Conservation (phyloP, 495 filamentous ascomycete genomes). For the Penicillium tannophilum region DNA sequence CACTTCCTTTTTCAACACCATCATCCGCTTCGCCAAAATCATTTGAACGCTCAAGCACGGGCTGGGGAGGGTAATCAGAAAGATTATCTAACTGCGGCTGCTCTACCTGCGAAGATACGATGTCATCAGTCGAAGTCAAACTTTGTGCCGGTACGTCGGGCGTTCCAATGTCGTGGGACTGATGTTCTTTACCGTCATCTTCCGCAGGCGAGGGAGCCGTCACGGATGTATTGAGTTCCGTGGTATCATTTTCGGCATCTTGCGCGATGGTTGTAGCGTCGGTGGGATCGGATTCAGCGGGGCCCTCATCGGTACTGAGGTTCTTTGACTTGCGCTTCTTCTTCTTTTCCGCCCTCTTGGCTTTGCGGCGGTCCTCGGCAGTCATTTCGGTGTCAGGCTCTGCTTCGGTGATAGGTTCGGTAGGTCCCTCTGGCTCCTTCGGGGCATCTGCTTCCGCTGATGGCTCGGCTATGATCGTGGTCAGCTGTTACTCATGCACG, state of each 20-base stretch:
- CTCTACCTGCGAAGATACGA: slow-evolving; percentile 54
- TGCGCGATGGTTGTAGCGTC: slow-evolving; percentile 19
- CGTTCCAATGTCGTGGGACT: slow-evolving; percentile 48
- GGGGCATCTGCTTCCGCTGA: slow-evolving; percentile 5
- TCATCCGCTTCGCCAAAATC: slow-evolving; percentile 24
- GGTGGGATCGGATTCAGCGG: slow-evolving; percentile 6
- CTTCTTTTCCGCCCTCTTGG: slow-evolving; percentile 44
- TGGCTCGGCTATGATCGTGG: slow-evolving; percentile 10
- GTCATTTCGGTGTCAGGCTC: slow-evolving; percentile 34
- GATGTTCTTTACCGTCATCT: slow-evolving; percentile 53
- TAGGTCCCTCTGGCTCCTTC: slow-evolving; percentile 17
- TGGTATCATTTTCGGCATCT: slow-evolving; percentile 26
- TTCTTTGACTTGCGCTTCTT: slow-evolving; percentile 45
- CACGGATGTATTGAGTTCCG: slow-evolving; percentile 31
- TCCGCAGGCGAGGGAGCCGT: slow-evolving; percentile 45
- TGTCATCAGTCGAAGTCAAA: slow-evolving; percentile 52
- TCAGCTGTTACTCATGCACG: slow-evolving; percentile 8
- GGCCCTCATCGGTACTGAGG: slow-evolving; percentile 23
- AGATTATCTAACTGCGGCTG: slow-evolving; percentile 37
- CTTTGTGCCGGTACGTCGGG: slow-evolving; percentile 41
- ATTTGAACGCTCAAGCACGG: slow-evolving; percentile 36
- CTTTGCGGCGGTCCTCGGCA: slow-evolving; percentile 46
- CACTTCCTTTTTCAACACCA: slow-evolving; percentile 11
- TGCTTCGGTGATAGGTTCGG: slow-evolving; percentile 18
- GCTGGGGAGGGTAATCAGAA: slow-evolving; percentile 40